These are phyloP conservation scores for Rosa chinensis DNA, from an alignment of 306 rosid genomes.

Conservation along the genomic window DNA sequence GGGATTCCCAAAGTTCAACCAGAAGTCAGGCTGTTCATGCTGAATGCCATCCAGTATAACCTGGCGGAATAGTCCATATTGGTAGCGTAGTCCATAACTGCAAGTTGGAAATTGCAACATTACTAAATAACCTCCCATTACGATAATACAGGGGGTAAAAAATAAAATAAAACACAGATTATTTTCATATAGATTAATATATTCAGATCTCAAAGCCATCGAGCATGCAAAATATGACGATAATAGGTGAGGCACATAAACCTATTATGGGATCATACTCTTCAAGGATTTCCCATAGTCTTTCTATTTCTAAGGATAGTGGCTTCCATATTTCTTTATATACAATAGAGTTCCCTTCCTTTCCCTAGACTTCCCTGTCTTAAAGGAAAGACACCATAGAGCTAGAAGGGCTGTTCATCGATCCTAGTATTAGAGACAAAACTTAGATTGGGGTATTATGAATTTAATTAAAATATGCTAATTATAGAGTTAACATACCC, in stretches of 20 bases:
- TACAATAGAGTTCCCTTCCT: neutral
- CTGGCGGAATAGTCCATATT: constrained; percentile 74
- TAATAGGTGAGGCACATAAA: neutral
- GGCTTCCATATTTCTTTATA: neutral
- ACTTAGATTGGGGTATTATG: neutral
- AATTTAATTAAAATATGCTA: neutral
- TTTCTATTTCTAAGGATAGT: neutral
- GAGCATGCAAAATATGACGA: neutral
- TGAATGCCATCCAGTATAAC: constrained; percentile 69
- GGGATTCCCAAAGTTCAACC: constrained; percentile 82
- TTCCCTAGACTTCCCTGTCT: constrained; percentile 10
- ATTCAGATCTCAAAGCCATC: neutral
- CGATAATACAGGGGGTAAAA: neutral
- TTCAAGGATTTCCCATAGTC: neutral
- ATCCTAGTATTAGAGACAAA: neutral
- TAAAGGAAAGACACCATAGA: neutral
- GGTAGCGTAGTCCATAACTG: constrained; percentile 70
- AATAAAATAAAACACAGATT: neutral
- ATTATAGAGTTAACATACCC: constrained; percentile 41
- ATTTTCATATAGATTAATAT: neutral
- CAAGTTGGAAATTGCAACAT: constrained; percentile 21
- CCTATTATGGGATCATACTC: neutral
- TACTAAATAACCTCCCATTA: neutral
- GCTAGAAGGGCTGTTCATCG: neutral
- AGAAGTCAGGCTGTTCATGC: constrained; percentile 75